Evolutionary conservation across 169 alveolate genomes (phyloP), one percentile per base, ranked within the genome.

Genomic region (Plasmodium vinckei): DNA sequence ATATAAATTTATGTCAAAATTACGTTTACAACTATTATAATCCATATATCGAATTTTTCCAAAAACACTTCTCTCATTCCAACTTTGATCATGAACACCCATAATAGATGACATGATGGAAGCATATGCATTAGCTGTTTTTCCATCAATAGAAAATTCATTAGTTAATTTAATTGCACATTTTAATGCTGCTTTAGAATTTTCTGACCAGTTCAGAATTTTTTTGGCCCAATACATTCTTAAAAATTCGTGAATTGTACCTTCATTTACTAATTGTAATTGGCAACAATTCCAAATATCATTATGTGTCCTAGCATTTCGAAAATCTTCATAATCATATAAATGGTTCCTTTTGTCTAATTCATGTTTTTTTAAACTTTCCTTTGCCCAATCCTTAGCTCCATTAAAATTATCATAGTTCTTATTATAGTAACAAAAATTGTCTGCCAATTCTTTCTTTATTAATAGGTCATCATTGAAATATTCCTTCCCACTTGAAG

Each of bases 181-280:
- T 72, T 87, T 87, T 72, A 92, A 65, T 4, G 96, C 97, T 7
- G 89, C 42, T 46, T 89, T 90, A 0, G 96, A 94, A 12, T 92
- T 79, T 13, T 53, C 92, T 60, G 93, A 89, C 96, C 97, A 93
- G 92, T 95, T 95, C 77, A 95, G 88, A 27, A 95, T 92, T 87
- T 93, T 92, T 71, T 87, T 92, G 3, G 94, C 92, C 96, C 97
- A 95, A 59, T 92, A 95, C 95, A 95, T 94, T 44, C 95, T 94
- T 64, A 95, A 88, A 73, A 79, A 95, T 19, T 95, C 97, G 57
- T 93, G 94, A 90, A 95, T 93, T 71, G 93, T 88, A 9, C 96
- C 97, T 70, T 77, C 92, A 60, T 91, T 44, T 33, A 92, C 92
- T 60, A 94, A 91, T 84, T 95, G 96, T 44, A 72, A 49, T 47